Base-by-base conservation (phyloP, 495 filamentous ascomycete species). In the Penicillium egyptiacum region DNA sequence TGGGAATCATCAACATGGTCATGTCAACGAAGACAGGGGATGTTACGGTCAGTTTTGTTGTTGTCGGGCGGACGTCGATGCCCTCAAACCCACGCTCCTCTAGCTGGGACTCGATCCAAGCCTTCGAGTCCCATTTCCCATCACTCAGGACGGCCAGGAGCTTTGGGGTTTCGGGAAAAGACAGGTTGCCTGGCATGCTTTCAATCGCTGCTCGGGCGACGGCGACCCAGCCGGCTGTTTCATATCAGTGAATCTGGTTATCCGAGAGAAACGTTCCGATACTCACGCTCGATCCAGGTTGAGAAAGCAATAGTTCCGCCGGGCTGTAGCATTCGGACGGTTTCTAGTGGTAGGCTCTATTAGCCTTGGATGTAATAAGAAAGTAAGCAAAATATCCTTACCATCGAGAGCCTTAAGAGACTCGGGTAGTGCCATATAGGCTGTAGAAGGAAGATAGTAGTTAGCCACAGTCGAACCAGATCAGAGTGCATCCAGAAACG, bases 211-310 rank as follows among this genome's bases (percentile, higher is more conserved):
- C 35, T 47, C 67, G 57, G 8, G 65, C 39, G n/a, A 71, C 25
- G n/a, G 49, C 4, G 10, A 70, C 10, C 70, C 71, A 77, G 53
- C 62, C 60, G 14, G 68, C 73, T 74, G 48, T 31, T 48, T 33
- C 14, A 14, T 25, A 25, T 69, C 33, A 62, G 59, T 19, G n/a
- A 46, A 14, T 12, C n/a, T 53, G 0, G 1, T 7, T 22, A 28
- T 31, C 19, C 26, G 9, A 20, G 14, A 12, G 11, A 12, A 33
- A 4, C 10, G 2, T 16, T 1, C 22, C n/a, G n/a, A 20, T 4
- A 66, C 70, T 64, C 55, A 74, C 72, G 58, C 14, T 63, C 44
- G n/a, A 71, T 63, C 71, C 72, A 78, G 16, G 70, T 72, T 5
- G 70, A 64, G 48, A 72, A 64, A 11, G 67, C 71, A 45, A 72